These are phyloP conservation scores for Blastomyces emzantsi DNA, from an alignment of 2,329 filamentous ascomycete species.

Conservation along the genomic window DNA sequence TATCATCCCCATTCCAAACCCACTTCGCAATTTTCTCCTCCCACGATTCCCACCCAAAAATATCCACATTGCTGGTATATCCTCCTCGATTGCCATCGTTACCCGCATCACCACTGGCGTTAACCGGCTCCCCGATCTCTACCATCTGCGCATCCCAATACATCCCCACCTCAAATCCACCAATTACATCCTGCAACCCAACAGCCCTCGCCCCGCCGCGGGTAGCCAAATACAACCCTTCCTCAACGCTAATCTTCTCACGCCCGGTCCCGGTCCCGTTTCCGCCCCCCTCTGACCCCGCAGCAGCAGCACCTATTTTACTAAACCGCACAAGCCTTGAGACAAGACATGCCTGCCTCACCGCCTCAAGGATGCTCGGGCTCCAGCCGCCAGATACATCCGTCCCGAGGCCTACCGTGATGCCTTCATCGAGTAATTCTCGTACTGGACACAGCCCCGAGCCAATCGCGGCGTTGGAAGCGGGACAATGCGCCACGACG, in stretches of 20 bases:
- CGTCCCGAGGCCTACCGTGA: slow-evolving; percentile 78
- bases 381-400: slow-evolving; percentile 87
- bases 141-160: slow-evolving; percentile 88
- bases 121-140: slow-evolving; percentile 42
- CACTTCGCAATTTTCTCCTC: slow-evolving; percentile 83
- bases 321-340: slow-evolving; percentile 59
- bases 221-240: slow-evolving; percentile 79
- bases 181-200: slow-evolving; percentile 61
- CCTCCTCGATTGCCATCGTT: slow-evolving; percentile 34
- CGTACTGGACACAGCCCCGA: slow-evolving; percentile 70
- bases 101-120: slow-evolving; percentile 26
- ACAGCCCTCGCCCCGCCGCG: slow-evolving; percentile 77
- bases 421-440: slow-evolving; percentile 60
- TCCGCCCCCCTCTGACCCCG: slow-evolving; percentile 13
- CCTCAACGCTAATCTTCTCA: slow-evolving; percentile 66
- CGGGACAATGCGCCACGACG: slow-evolving; percentile 78
- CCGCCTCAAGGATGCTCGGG: slow-evolving; percentile 71
- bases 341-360: slow-evolving; percentile 69
- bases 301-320: slow-evolving; percentile 20
- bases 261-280: not conserved
- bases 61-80: slow-evolving; percentile 55
- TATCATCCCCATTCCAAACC: slow-evolving; percentile 87
- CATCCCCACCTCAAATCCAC: slow-evolving; percentile 77
- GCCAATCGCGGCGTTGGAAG: slow-evolving; percentile 73
- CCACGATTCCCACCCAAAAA: slow-evolving; percentile 91